Evolutionary conservation across 805 yeast species (phyloP), one percentile per base, ranked within the genome.

Genomic region (Saturnispora ahearnii): DNA sequence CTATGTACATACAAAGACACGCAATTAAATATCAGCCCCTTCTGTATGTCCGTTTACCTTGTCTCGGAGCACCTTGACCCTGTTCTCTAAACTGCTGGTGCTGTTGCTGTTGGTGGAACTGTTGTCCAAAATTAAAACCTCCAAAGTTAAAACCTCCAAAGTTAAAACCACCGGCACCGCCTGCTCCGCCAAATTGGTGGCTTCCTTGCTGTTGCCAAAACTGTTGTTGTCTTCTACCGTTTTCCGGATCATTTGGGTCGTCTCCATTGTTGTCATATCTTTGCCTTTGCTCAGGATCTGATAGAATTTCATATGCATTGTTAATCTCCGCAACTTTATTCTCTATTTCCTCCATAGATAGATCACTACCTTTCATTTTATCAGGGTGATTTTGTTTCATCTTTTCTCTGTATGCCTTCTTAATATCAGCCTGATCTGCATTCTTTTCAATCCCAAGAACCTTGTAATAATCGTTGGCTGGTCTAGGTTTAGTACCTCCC

Each of bases 351-450:
- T 81, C 87, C 29, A 78, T 74, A 8, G 81, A 72, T 52, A 84
- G 63, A 36, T 82, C 87, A 33, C 80, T 82, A 10, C 46, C 46
- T 59, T 80, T 81, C 62, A 86, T 82, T 64, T 91, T 93, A 66
- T 91, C 99, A 0, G 99, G 99, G 62, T 91, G 99, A 64, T 76
- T 87, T 61, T 81, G 81, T 60, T 84, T 82, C 33, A 93, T 84
- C 60, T 82, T 77, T 7, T 80, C 73, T 51, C 96, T 73, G 67
- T 89, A 84, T 0, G 95, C 95, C 63, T 79, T 83, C 59, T 84
- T 87, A 53, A 91, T 82, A 7, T 85, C 83, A 51, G 76, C 74
- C 1, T 79, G 81, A 51, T 78, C 80, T 0, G 97, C 95, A 53
- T 77, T 76, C 51, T 73, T 70, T 0, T 80, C 56, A 5, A 91